phyloP scores from a whole-genome alignment of 1,284 basidiomycete genomes.

The Malassezia sympodialis region DNA sequence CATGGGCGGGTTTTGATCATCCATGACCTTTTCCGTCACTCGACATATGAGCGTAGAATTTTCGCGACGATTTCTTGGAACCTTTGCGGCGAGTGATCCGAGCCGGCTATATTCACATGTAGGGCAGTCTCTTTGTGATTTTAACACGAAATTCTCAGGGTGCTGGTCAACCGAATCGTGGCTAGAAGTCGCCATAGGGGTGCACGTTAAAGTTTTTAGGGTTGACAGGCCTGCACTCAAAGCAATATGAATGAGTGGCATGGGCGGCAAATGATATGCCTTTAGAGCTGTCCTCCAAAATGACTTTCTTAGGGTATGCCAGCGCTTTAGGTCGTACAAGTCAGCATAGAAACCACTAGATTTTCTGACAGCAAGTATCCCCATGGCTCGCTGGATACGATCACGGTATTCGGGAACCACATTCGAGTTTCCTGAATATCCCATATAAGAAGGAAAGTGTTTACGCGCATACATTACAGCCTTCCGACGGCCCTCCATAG shows the following conservation, averaged over 20 bases:
- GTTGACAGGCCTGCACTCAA: conserved; percentile 34
- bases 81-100: conserved; percentile 64
- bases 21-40: conserved; percentile 82
- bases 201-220: conserved; percentile 39
- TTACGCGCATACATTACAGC: conserved; percentile 78
- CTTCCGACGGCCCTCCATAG: conserved; percentile 52
- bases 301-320: conserved; percentile 20
- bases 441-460: conserved; percentile 54
- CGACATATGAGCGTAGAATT: conserved; percentile 91
- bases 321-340: conserved; percentile 26
- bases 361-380: conserved; percentile 30
- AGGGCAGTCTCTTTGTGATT: conserved; percentile 61
- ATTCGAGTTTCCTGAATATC: conserved; percentile 34
- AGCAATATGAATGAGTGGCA: conserved; percentile 38
- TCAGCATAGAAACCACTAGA: conserved; percentile 21
- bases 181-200: neutral
- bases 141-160: neutral
- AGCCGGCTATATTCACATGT: conserved; percentile 66
- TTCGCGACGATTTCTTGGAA: conserved; percentile 83
- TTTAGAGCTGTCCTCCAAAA: conserved; percentile 29
- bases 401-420: conserved; percentile 55
- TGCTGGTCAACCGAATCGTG: neutral
- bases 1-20: conserved; percentile 80
- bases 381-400: conserved; percentile 44
- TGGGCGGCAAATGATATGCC: conserved; percentile 30